Evolutionary conservation across 106 monocot species (phyloP).

Genomic region (Dactylorhiza incarnata): DNA sequence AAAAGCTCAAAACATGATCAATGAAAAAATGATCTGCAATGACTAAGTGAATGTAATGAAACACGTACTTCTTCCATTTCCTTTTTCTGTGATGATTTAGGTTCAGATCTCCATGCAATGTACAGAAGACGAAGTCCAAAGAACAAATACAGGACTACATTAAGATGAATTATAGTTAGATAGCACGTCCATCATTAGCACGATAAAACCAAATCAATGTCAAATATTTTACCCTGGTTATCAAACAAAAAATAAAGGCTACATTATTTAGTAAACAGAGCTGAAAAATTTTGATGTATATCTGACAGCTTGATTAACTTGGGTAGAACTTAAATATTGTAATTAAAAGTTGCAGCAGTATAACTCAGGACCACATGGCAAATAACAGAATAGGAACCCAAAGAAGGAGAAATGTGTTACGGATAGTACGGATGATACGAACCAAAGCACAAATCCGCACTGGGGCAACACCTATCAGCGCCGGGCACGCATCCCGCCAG

Average conservation of each 20-base stretch:
- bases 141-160: slow-evolving; percentile 75
- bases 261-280: background rate
- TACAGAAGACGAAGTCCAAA: slow-evolving; percentile 94
- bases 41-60: background rate
- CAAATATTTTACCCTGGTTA: background rate
- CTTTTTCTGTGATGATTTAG: slow-evolving; percentile 92
- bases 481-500: too few species aligned
- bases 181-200: background rate
- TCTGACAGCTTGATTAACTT: background rate
- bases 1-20: background rate
- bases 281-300: background rate
- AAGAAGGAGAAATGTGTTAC: too few species aligned
- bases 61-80: slow-evolving; percentile 90
- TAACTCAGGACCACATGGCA: background rate
- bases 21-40: background rate
- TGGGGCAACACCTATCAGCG: too few species aligned
- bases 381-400: too few species aligned
- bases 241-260: background rate
- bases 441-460: too few species aligned
- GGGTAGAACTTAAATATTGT: background rate
- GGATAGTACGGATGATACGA: too few species aligned
- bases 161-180: background rate
- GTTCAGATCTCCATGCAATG: slow-evolving; percentile 90
- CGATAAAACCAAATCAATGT: background rate
- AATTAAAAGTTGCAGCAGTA: background rate